phyloP scores from a whole-genome alignment of 371 early-diverging fungal species.

The Batkoa obscura region DNA sequence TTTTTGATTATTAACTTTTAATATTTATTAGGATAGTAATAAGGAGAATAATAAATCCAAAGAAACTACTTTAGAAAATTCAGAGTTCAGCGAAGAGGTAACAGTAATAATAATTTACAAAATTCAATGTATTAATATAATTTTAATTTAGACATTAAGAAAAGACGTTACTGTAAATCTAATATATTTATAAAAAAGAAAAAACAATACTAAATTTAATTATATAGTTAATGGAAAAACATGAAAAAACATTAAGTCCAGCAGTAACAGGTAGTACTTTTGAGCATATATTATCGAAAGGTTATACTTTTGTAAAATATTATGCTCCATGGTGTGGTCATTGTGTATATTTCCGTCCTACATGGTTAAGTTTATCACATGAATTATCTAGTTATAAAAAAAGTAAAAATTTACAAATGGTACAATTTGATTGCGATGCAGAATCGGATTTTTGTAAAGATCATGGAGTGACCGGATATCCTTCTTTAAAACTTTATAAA shows the following conservation, averaged over 20 bases:
- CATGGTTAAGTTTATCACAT: not conserved
- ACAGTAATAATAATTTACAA: too few relatives aligned
- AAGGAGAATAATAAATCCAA: too few relatives aligned
- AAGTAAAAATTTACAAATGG: not conserved
- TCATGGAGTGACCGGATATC: not conserved
- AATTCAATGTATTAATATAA: too few relatives aligned
- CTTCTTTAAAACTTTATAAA: not conserved
- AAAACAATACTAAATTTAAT: not conserved
- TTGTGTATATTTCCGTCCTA: not conserved
- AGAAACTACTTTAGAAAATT: too few relatives aligned
- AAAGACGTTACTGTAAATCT: too few relatives aligned
- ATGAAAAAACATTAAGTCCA: not conserved
- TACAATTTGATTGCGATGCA: not conserved
- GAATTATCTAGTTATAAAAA: not conserved
- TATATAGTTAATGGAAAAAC: not conserved
- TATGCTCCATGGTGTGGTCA: not conserved
- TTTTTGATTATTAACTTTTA: not conserved
- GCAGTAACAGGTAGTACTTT: not conserved
- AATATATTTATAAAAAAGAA: too few relatives aligned
- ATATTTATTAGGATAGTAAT: too few relatives aligned
- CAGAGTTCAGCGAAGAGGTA: too few relatives aligned
- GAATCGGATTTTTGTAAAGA: not conserved
- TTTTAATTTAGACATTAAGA: too few relatives aligned
- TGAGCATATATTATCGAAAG: not conserved
- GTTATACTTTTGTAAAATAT: not conserved